These are phyloP conservation scores for Hortiboletus rubellus DNA, from an alignment of 1,284 basidiomycete genomes.

Conservation along the genomic window DNA sequence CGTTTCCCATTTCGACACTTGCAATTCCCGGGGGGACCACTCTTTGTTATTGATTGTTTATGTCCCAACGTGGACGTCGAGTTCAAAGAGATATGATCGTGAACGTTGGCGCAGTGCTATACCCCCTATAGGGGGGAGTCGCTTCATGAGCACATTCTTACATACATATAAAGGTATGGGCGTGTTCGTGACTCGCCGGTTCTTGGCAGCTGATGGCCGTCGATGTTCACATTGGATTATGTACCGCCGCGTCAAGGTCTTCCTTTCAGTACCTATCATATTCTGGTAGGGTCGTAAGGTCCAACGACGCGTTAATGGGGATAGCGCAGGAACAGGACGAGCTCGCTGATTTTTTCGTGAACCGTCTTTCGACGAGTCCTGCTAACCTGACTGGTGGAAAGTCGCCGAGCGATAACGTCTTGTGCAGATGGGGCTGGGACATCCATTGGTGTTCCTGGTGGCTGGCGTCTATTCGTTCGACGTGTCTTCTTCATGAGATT, in stretches of 20 bases:
- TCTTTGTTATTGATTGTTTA: not conserved
- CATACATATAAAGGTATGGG: conserved; percentile 18
- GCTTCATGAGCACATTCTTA: conserved; percentile 10
- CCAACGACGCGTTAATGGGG: not conserved
- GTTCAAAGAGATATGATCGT: not conserved
- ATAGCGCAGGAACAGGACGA: not conserved
- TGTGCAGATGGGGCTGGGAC: too few relatives aligned
- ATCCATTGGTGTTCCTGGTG: too few relatives aligned
- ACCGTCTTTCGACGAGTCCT: not conserved
- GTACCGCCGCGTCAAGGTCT: not conserved
- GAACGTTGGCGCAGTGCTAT: not conserved
- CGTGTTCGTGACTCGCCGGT: not conserved
- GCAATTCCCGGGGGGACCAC: conserved; percentile 11
- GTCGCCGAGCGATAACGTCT: not conserved
- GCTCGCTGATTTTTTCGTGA: not conserved
- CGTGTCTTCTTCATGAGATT: not conserved
- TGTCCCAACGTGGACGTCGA: not conserved
- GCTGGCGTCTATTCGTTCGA: not conserved
- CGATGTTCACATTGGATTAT: conserved; percentile 18
- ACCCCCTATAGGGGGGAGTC: not conserved
- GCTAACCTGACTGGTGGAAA: not conserved
- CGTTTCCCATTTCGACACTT: conserved; percentile 2
- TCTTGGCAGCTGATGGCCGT: conserved; percentile 29
- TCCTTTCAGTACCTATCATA: too few relatives aligned
- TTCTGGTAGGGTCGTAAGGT: not conserved